Evolutionary conservation across 2,329 filamentous ascomycete species (phyloP).

Genomic region (Aureobasidium lini): DNA sequence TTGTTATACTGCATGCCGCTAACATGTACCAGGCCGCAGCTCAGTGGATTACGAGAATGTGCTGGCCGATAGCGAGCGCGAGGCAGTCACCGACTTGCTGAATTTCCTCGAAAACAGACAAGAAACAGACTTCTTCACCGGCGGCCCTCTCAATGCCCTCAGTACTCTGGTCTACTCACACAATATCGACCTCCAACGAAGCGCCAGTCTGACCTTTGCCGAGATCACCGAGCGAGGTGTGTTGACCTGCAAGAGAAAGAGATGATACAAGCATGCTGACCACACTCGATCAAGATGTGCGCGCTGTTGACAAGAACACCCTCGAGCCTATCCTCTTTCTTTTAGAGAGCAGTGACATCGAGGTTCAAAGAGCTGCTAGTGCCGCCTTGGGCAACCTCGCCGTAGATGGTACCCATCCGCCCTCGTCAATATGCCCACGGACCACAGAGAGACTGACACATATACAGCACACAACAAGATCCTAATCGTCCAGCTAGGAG

Average conservation of each 20-base stretch:
- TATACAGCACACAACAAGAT: conserved; percentile 95
- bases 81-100: conserved; percentile 90
- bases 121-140: conserved; percentile 97
- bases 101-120: conserved; percentile 94
- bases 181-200: conserved; percentile 95
- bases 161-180: conserved; percentile 97
- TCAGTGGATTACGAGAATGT: conserved; percentile 38
- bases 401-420: conserved; percentile 67
- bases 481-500: conserved; percentile 85
- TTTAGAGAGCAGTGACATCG: conserved; percentile 89
- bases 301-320: conserved; percentile 89
- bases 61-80: conserved; percentile 89
- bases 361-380: conserved; percentile 93
- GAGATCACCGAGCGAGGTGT: conserved; percentile 97
- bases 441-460: neutral
- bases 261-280: neutral
- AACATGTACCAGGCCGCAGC: conserved; percentile 31
- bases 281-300: conserved; percentile 58
- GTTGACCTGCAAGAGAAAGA: neutral
- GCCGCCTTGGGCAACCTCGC: conserved; percentile 92
- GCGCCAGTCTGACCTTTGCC: conserved; percentile 95
- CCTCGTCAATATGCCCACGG: too few species aligned
- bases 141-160: conserved; percentile 85
- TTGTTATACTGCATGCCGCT: neutral
- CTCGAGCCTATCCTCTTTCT: conserved; percentile 94